A percentile compares a stretch with the other conserved stretches of the same genome.
These are phyloP conservation scores for Talaromyces atroroseus DNA, from an alignment of 2,329 filamentous ascomycete genomes.

Conservation along the genomic window DNA sequence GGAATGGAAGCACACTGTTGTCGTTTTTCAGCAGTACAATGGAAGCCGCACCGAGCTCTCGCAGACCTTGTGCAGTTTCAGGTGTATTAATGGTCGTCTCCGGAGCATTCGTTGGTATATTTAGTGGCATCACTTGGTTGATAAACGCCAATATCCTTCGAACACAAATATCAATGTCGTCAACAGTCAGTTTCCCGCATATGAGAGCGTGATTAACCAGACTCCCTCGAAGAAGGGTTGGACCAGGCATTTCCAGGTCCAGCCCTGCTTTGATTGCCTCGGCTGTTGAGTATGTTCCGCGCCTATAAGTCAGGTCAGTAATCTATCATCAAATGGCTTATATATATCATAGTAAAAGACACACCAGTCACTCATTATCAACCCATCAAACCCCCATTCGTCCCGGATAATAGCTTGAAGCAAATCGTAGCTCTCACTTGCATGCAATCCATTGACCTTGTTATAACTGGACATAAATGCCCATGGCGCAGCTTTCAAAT, in stretches of 20 bases:
- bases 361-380: constrained; percentile 44
- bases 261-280: constrained; percentile 41
- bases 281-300: constrained; percentile 39
- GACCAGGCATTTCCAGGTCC: constrained; percentile 45
- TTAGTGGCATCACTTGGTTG: constrained; percentile 53
- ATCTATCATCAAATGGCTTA: constrained; percentile 22
- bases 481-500: constrained; percentile 50
- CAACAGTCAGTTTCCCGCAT: constrained; percentile 51
- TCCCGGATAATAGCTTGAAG: constrained; percentile 39
- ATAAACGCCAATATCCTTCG: constrained; percentile 55
- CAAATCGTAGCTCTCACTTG: constrained; percentile 44
- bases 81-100: constrained; percentile 54
- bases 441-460: constrained; percentile 49
- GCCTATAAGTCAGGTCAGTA: background rate
- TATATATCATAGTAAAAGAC: constrained; percentile 2
- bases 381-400: constrained; percentile 42
- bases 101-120: constrained; percentile 29
- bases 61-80: constrained; percentile 59
- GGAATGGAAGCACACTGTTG: constrained; percentile 54
- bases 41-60: constrained; percentile 62
- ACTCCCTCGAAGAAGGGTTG: constrained; percentile 37
- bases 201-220: constrained; percentile 41
- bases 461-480: constrained; percentile 57
- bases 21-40: constrained; percentile 72
- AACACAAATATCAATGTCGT: constrained; percentile 53